These are phyloP conservation scores for Backusella luteola DNA, from an alignment of 192 early-diverging fungal genomes.

Conservation along the genomic window DNA sequence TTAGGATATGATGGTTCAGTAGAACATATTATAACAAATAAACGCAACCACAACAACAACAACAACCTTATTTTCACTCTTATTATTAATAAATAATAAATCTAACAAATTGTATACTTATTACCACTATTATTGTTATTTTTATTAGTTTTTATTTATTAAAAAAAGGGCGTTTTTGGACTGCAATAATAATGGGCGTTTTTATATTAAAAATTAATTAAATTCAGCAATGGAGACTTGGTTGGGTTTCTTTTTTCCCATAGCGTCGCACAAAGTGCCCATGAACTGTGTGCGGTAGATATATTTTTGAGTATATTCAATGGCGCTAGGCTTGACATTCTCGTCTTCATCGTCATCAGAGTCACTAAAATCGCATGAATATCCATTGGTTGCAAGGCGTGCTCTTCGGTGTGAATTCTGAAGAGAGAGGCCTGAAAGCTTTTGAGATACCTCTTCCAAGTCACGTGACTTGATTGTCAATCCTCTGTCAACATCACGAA, in stretches of 20 bases:
- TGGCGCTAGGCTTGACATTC: not conserved
- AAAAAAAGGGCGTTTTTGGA: not conserved
- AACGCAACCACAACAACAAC: not conserved
- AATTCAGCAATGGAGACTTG: not conserved
- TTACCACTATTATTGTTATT: not conserved
- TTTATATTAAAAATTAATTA: not conserved
- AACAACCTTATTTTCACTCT: not conserved
- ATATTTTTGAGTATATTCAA: slow-evolving; percentile 2
- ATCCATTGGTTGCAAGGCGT: not conserved
- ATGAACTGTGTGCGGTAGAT: slow-evolving; percentile 4
- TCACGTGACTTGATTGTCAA: not conserved
- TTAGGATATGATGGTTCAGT: slow-evolving; percentile 31
- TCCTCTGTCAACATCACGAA: slow-evolving; percentile 15
- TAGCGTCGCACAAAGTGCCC: slow-evolving; percentile 1
- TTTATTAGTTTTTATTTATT: not conserved
- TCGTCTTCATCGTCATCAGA: slow-evolving; percentile 1
- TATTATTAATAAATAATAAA: not conserved
- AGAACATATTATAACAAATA: not conserved
- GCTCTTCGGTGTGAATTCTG: not conserved
- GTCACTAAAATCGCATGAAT: slow-evolving; percentile 1
- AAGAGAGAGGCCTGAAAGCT: not conserved
- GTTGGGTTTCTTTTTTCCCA: not conserved
- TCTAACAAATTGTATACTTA: not conserved
- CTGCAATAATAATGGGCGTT: no score
- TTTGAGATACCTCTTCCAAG: slow-evolving; percentile 2